phyloP scores from a whole-genome alignment of 2,329 filamentous ascomycete genomes.

The Calcarisporium arbuscula region DNA sequence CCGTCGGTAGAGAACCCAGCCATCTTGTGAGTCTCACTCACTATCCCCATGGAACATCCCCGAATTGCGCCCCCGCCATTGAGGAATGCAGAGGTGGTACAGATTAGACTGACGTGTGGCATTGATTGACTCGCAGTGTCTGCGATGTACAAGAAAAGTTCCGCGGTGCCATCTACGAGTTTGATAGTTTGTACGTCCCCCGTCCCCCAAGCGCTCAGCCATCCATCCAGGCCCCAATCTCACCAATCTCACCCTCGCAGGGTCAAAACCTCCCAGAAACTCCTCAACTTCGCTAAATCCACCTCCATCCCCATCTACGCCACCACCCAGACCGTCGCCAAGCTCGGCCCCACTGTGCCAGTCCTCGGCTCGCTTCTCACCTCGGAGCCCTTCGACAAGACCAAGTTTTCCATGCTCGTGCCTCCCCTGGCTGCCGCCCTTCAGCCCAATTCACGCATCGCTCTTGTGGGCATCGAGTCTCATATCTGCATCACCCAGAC shows the following conservation, averaged over 20 bases:
- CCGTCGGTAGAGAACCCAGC: slow-evolving; percentile 37
- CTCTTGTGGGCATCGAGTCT: slow-evolving; percentile 84
- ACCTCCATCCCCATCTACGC: slow-evolving; percentile 74
- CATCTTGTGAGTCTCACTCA: slow-evolving; percentile 37
- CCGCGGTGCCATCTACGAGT: slow-evolving; percentile 74
- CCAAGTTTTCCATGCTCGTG: slow-evolving; percentile 80
- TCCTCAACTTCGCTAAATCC: slow-evolving; percentile 57
- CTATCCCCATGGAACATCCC: neutral
- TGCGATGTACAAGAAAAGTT: slow-evolving; percentile 97
- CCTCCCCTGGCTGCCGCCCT: slow-evolving; percentile 50
- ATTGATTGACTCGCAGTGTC: slow-evolving; percentile 49
- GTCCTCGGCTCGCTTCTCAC: slow-evolving; percentile 56
- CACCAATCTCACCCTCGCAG: slow-evolving; percentile 30
- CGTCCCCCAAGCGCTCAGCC: neutral
- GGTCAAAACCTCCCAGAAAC: slow-evolving; percentile 60
- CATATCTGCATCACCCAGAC: slow-evolving; percentile 97
- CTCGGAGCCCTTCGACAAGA: slow-evolving; percentile 69
- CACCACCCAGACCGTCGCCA: slow-evolving; percentile 76
- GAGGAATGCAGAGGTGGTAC: neutral
- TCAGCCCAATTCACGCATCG: slow-evolving; percentile 47
- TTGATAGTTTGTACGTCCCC: slow-evolving; percentile 63
- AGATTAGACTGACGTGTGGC: too few species aligned
- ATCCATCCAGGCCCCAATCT: slow-evolving; percentile 8
- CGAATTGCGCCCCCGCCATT: neutral
- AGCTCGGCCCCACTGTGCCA: slow-evolving; percentile 72